These are phyloP conservation scores for Skeletonema tropicum DNA, from an alignment of 108 stramenopile genomes.

Conservation along the genomic window DNA sequence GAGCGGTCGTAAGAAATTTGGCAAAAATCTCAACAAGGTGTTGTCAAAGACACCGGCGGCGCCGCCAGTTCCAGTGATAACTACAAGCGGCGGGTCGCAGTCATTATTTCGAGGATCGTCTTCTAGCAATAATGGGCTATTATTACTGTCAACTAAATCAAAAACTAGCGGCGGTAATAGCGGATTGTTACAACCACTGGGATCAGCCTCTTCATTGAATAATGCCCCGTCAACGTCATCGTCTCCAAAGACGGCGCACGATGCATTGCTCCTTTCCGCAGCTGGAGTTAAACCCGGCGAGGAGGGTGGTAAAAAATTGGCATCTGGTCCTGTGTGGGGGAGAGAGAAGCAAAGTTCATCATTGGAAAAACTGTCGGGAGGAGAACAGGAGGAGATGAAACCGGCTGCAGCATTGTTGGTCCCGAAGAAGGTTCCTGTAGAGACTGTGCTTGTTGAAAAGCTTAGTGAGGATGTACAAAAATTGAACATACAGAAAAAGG, in stretches of 20 bases:
- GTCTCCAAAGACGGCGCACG: constrained; percentile 46
- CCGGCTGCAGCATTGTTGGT: constrained; percentile 6
- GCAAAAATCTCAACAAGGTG: constrained; percentile 84
- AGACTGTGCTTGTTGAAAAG: constrained; percentile 1
- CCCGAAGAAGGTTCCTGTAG: not conserved
- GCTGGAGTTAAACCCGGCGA: constrained; percentile 23
- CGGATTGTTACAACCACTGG: constrained; percentile 35
- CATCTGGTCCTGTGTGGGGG: constrained; percentile 6
- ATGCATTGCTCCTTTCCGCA: constrained; percentile 33
- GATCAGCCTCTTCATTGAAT: constrained; percentile 24
- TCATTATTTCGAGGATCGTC: constrained; percentile 29
- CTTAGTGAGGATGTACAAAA: not conserved
- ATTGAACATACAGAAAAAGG: not conserved
- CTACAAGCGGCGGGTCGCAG: constrained; percentile 19
- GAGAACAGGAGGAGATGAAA: not conserved
- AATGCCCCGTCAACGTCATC: constrained; percentile 8
- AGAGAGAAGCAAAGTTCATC: constrained; percentile 5
- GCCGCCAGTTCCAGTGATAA: constrained; percentile 48
- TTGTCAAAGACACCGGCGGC: constrained; percentile 68
- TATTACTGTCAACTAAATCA: constrained; percentile 79
- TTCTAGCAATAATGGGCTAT: constrained; percentile 66
- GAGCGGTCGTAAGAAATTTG: constrained; percentile 63
- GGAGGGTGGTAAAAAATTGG: constrained; percentile 9
- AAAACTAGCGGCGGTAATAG: constrained; percentile 26
- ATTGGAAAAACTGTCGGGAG: not conserved